Conservation (phyloP, 2,329 filamentous ascomycete genomes). For the Epichloe aotearoae region DNA sequence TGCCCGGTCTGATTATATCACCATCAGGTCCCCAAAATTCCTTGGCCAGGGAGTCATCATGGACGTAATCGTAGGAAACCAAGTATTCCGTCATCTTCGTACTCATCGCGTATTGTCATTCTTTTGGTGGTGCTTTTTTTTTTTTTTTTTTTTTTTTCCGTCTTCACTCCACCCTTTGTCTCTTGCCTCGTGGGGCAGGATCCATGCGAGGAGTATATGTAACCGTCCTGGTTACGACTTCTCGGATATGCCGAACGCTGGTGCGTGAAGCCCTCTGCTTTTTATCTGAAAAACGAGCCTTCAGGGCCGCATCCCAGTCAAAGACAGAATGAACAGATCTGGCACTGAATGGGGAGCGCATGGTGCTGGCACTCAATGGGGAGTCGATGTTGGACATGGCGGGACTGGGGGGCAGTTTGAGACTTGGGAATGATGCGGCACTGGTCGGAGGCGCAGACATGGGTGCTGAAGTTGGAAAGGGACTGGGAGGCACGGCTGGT, state of each 20-base stretch:
- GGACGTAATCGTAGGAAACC: conserved; percentile 4
- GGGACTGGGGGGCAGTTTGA: conserved; percentile 69
- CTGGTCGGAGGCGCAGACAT: conserved; percentile 48
- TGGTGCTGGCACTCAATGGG: conserved; percentile 47
- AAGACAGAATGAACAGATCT: conserved; percentile 54
- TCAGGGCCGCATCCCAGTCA: conserved; percentile 64
- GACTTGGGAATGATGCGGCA: conserved; percentile 47
- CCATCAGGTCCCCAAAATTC: not conserved
- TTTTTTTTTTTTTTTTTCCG: not conserved
- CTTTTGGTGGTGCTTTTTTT: not conserved
- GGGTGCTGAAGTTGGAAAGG: conserved; percentile 38
- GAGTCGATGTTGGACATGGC: conserved; percentile 54
- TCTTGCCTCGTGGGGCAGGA: conserved; percentile 83
- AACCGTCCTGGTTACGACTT: conserved; percentile 88
- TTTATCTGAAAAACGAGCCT: conserved; percentile 49
- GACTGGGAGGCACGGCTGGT: conserved; percentile 30
- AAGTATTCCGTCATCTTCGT: not conserved
- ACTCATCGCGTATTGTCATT: not conserved
- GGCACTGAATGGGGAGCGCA: conserved; percentile 63
- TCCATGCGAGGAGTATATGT: conserved; percentile 82
- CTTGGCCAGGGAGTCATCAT: conserved; percentile 2
- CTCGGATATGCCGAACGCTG: conserved; percentile 59
- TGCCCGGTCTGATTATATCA: not conserved
- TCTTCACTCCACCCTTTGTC: conserved; percentile 52
- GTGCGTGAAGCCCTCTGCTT: conserved; percentile 45